Conservation (phyloP, 352 stramenopile genomes). For the Thalassiosira oceanica region DNA sequence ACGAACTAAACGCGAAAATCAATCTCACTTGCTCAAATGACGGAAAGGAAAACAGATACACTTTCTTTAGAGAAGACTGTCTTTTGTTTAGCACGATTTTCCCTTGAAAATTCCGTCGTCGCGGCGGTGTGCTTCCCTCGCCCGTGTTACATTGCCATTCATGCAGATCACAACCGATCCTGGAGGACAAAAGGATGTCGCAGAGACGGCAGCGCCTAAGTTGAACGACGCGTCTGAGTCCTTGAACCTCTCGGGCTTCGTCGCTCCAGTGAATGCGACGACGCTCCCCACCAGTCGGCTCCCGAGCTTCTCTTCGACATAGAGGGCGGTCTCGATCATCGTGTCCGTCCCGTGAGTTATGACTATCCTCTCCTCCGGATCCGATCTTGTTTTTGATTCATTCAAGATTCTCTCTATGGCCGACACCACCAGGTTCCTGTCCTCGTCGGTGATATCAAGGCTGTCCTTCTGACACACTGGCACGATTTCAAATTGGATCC, state of each 20-base stretch:
- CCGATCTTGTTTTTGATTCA: not conserved
- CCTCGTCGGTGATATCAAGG: conserved; percentile 39
- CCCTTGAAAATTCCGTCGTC: too few relatives aligned
- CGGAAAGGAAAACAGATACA: not conserved
- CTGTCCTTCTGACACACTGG: conserved; percentile 55
- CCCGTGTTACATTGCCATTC: conserved; percentile 48
- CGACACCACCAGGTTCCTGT: conserved; percentile 16
- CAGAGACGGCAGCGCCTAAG: conserved; percentile 44
- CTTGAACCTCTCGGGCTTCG: conserved; percentile 57
- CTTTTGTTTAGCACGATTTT: too few relatives aligned
- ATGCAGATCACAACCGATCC: conserved; percentile 51
- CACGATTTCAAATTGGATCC: conserved; percentile 19
- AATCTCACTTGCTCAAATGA: not conserved
- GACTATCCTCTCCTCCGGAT: conserved; percentile 26
- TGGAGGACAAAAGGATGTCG: conserved; percentile 11
- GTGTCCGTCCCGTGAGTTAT: conserved; percentile 61
- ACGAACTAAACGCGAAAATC: too few relatives aligned
- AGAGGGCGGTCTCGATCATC: conserved; percentile 49
- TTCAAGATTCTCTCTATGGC: not conserved
- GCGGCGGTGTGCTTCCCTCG: too few relatives aligned
- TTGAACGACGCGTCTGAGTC: conserved; percentile 60
- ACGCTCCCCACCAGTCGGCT: too few relatives aligned
- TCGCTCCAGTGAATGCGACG: conserved; percentile 52
- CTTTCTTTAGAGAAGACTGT: too few relatives aligned
- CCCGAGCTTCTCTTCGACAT: conserved; percentile 17